Base-by-base conservation (phyloP, 1,284 basidiomycete genomes). In the Takashimella tepidaria region DNA sequence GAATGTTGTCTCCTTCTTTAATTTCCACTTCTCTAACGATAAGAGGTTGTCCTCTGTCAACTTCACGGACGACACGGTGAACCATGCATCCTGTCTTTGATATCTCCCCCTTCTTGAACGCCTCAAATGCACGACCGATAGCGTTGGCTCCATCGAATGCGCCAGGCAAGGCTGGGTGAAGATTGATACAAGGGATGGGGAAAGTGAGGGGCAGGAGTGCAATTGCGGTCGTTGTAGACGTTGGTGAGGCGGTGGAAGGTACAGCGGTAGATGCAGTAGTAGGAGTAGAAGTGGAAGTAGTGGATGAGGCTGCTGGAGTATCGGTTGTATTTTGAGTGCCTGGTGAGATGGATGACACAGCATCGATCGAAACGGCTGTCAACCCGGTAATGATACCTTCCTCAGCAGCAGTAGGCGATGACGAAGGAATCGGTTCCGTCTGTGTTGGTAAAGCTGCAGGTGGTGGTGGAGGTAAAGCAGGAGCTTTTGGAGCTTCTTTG, bases 111-210 rank as follows among this genome's bases (percentile, higher is more conserved):
- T 80, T 81, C 67, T 89, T 81, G 71, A 87, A 95, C 1, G 92
- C 92, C 58, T 90, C 89, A 69, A 84, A 93, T 2, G 92, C 91
- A 21, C 95, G 80, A 54, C 87, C 83, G 53, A 98, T 90, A 1
- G 93, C 92, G 66, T 89, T 82, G 4, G 91, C 85, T 8, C 96
- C 96, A 64, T 97, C 93, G 64, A 98, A 98, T 5, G 88, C 85
- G 0, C 90, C 90, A 0, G 96, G 96, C 2, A 98, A 79, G 4
- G 95, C 96, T 8, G 96, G 95, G 68, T 98, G 96, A 10, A 98
- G 79, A 72, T 98, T 98, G 79, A 98, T 96, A 61, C 96, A 88
- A 0, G 90, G 87, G 5, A 95, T 84, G 4, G 82, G 79, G 51
- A 77, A 76, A 8, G 13, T n/a, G 49, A 63, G 65, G 19, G 67